Base-by-base conservation (phyloP, 2,329 filamentous ascomycete species). In the Cladosporium sp. region DNA sequence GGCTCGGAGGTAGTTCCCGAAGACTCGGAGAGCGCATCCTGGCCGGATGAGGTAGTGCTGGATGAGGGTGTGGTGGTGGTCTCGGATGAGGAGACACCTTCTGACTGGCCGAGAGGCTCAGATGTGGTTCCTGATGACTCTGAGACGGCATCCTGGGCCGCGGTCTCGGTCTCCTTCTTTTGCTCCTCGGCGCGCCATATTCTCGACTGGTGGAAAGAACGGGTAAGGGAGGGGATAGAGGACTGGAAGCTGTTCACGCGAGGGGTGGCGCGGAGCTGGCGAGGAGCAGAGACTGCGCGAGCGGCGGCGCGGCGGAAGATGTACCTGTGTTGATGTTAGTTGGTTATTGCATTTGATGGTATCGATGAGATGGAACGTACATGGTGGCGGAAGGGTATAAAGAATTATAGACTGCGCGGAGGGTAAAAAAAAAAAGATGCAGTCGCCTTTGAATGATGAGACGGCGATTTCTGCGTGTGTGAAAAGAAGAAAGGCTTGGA, bases 291-390 rank as follows among this genome's bases (percentile, higher is more conserved):
- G 65, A 87, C 72, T 58, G 85, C 82, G 73, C 85, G 84, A 73
- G 82, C 79, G 70, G 86, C 85, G 69, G 83, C 79, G 72, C 84
- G 85, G 67, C 86, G 85, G 70, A 89, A 78, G 69, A 80, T 80
- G 78, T 82, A 84, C 86, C 86, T 88, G 68, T 39, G 32, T 4
- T 30, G 18, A 1, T 43, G 48, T 63, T 43, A 54, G 53, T 26
- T 28, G 10, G 28, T 0, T 32, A 18, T 21, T 26, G 53, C n/a
- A 23, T 23, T 13, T 7, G n/a, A 43, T 2, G 5, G 18, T 21
- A 3, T 43, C 18, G 36, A 58, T 58, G 28, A 23, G 28, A 51
- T 53, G 28, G 28, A 49, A 60, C 58, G 26, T 61, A 61, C 58
- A 61, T 61, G 58, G 46, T 61, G 58, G 58, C 30, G 58, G 28